Evolutionary conservation across 768 basidiomycete species (phyloP), one percentile per base, ranked within the genome.

Genomic region (Cyathus striatus): DNA sequence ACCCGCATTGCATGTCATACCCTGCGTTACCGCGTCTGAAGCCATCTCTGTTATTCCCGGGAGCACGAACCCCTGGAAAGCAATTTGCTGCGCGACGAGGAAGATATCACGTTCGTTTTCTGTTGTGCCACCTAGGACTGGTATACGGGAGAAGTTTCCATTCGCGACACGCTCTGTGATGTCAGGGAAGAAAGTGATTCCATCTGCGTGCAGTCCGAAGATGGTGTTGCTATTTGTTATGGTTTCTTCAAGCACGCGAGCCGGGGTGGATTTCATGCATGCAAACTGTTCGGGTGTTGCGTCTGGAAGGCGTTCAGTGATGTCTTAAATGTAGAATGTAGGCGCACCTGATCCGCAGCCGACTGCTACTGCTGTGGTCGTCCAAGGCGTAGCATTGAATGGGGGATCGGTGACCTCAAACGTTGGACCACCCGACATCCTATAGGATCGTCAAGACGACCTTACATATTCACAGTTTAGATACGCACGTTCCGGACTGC

Each of bases 101-200:
- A 68, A 61, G 32, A 67, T 57, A 40, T 68, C 65, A 16, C 47
- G 61, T 43, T 70, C 66, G n/a, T 68, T 52, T 33, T 54, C 41
- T 6, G 53, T 60, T 6, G 52, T 62, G 32, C 68, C 68, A 23
- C 49, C 51, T 3, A 65, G 46, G n/a, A 59, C 42, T 3, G 64
- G 61, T 2, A 63, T 57, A 23, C 52, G 51, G 21, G 62, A 46
- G 52, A 63, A 63, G 25, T 57, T 57, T 22, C 62, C 62, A 10
- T 49, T 42, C 3, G 54, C 54, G n/a, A 54, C 51, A 7, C 61
- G 55, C 12, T 46, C 33, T 20, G 43, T 23, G 12, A 53, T 58
- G 40, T 68, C 66, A 7, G 58, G 45, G 49, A 65, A 66, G 35
- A 66, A 45, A 6, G 60, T 66, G 14, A 64, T 39, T 66, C 68